Conservation (phyloP, 345 rosid genomes). For the Firmiana major region DNA sequence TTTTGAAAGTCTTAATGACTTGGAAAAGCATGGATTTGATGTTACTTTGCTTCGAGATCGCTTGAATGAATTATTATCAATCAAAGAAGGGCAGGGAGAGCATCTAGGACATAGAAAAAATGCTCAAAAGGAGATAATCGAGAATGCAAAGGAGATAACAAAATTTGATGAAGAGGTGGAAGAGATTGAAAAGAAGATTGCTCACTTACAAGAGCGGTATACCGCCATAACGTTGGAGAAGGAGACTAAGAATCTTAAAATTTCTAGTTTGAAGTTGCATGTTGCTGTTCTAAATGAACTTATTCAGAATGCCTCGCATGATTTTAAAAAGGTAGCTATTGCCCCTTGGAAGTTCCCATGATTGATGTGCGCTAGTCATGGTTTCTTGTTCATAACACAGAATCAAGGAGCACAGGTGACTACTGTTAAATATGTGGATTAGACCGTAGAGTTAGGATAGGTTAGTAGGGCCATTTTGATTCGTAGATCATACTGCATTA, state of each 20-base stretch:
- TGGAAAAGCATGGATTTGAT: conserved; percentile 67
- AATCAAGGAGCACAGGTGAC: conserved; percentile 2
- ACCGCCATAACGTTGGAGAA: conserved; percentile 24
- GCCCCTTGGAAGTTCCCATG: conserved; percentile 46
- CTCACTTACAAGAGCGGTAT: conserved; percentile 36
- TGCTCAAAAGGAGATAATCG: conserved; percentile 33
- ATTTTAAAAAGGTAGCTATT: conserved; percentile 33
- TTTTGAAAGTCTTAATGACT: conserved; percentile 47
- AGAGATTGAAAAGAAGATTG: conserved; percentile 35
- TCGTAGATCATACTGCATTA: not conserved
- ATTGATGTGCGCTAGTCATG: not conserved
- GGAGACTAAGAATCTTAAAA: conserved; percentile 26
- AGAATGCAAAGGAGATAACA: conserved; percentile 25
- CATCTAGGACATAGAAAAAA: conserved; percentile 30
- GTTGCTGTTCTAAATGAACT: conserved; percentile 20
- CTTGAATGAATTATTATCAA: conserved; percentile 38
- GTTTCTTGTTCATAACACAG: not conserved
- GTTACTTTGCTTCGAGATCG: conserved; percentile 34
- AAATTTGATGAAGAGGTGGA: conserved; percentile 32
- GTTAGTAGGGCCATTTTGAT: not conserved
- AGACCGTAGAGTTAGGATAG: not conserved
- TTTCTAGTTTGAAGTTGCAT: conserved; percentile 26
- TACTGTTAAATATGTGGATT: not conserved
- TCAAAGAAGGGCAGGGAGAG: conserved; percentile 37
- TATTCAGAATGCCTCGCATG: conserved; percentile 20